These are phyloP conservation scores for Beverwykella pulmonaria DNA, from an alignment of 495 filamentous ascomycete species.

Conservation along the genomic window DNA sequence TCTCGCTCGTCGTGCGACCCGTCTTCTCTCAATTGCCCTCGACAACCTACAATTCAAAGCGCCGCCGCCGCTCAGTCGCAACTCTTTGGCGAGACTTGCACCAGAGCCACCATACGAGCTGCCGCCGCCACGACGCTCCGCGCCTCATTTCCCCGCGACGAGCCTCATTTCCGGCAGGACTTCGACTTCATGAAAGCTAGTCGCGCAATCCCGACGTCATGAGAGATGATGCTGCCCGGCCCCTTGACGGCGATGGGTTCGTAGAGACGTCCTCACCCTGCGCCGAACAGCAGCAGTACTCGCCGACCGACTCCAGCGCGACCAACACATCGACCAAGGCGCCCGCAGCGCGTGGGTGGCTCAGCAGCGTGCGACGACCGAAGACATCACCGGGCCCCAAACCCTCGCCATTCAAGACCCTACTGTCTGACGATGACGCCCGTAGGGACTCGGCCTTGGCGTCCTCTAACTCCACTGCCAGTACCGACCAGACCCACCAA, in stretches of 20 bases:
- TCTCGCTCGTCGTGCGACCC: conserved; percentile 5
- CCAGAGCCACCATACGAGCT: neutral
- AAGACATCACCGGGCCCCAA: conserved; percentile 34
- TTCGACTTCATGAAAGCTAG: conserved; percentile 29
- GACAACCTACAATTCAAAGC: conserved; percentile 4
- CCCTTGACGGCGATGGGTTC: conserved; percentile 10
- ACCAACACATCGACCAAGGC: conserved; percentile 14
- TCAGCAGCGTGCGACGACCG: conserved; percentile 36
- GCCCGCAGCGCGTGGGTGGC: conserved; percentile 32
- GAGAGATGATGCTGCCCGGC: conserved; percentile 27
- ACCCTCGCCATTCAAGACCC: conserved; percentile 28
- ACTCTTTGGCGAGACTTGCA: neutral
- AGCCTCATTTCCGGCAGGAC: conserved; percentile 22
- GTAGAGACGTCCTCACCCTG: conserved; percentile 4
- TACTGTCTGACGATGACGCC: conserved; percentile 39
- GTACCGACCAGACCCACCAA: conserved; percentile 50
- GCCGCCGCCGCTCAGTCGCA: neutral
- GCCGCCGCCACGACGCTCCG: conserved; percentile 7
- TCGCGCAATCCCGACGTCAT: conserved; percentile 24
- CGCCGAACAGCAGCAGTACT: conserved; percentile 4
- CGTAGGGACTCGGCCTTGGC: conserved; percentile 61
- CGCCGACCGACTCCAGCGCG: conserved; percentile 10
- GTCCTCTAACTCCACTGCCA: conserved; percentile 52
- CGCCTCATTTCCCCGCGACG: conserved; percentile 31
- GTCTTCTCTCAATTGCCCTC: conserved; percentile 12